Conservation (phyloP, 2,329 filamentous ascomycete species). For the Fusarium sp. region DNA sequence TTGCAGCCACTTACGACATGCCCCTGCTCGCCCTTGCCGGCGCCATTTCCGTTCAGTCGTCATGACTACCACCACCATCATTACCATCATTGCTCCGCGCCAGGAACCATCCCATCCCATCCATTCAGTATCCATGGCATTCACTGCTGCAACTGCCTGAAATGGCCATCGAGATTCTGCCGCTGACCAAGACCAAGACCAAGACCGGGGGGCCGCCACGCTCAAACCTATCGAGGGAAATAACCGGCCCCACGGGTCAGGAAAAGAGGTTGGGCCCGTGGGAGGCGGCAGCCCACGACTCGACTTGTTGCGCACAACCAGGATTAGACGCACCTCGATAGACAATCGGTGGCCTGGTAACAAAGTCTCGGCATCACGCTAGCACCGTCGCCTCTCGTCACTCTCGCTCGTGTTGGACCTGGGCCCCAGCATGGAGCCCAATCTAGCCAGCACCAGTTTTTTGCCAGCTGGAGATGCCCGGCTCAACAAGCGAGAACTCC, state of each 20-base stretch:
- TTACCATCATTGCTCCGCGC: slow-evolving; percentile 36
- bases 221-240: slow-evolving; percentile 5
- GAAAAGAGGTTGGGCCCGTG: slow-evolving; percentile 24
- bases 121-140: background rate
- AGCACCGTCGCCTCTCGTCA: slow-evolving; percentile 20
- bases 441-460: slow-evolving; percentile 12
- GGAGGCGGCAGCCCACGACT: slow-evolving; percentile 25
- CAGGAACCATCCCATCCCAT: slow-evolving; percentile 7
- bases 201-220: background rate
- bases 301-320: slow-evolving; percentile 19
- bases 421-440: background rate
- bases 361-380: slow-evolving; percentile 28
- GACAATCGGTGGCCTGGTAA: slow-evolving; percentile 29
- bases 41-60: slow-evolving; percentile 40
- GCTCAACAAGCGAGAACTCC: slow-evolving; percentile 28
- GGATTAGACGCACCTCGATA: slow-evolving; percentile 15
- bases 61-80: slow-evolving; percentile 41
- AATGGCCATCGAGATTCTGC: slow-evolving; percentile 10
- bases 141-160: slow-evolving; percentile 1
- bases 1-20: slow-evolving; percentile 33
- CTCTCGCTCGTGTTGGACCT: slow-evolving; percentile 19
- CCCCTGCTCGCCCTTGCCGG: slow-evolving; percentile 31
- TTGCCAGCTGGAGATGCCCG: slow-evolving; percentile 13
- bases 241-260: slow-evolving; percentile 1
- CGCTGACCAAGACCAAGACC: background rate